Percentiles rank a stretch among this genome's conserved stretches.
Conservation (phyloP, 805 yeast genomes). For the Priceomyces carsonii region DNA sequence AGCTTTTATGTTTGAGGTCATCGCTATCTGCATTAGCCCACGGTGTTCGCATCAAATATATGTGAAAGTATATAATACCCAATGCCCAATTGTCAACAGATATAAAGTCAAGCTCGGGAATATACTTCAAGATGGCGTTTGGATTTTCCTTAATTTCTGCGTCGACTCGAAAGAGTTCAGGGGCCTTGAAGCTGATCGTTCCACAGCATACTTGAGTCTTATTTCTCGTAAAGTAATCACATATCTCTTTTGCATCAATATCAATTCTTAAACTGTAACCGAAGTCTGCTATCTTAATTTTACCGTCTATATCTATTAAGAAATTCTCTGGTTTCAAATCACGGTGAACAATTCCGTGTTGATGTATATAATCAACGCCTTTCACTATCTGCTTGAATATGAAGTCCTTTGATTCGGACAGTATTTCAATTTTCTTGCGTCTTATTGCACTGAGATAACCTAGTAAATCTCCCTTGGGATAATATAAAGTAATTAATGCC, state of each 20-base stretch:
- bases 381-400: slow-evolving; percentile 47
- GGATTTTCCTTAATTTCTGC: slow-evolving; percentile 8
- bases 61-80: slow-evolving; percentile 49
- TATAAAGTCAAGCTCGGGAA: slow-evolving; percentile 24
- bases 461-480: slow-evolving; percentile 49
- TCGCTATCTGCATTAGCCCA: slow-evolving; percentile 44
- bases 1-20: slow-evolving; percentile 20
- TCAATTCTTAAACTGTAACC: slow-evolving; percentile 47
- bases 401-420: slow-evolving; percentile 41
- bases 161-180: slow-evolving; percentile 43
- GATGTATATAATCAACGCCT: slow-evolving; percentile 48
- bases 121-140: slow-evolving; percentile 1
- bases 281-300: slow-evolving; percentile 49
- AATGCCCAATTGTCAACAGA: slow-evolving; percentile 53
- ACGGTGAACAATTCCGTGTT: slow-evolving; percentile 45
- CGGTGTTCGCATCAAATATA: slow-evolving; percentile 46
- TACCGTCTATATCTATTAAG: slow-evolving; percentile 46
- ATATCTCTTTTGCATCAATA: slow-evolving; percentile 13
- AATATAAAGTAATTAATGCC: slow-evolving; percentile 44
- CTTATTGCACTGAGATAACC: slow-evolving; percentile 43
- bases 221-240: slow-evolving; percentile 10
- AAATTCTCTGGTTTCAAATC: slow-evolving; percentile 59
- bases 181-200: slow-evolving; percentile 56
- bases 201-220: slow-evolving; percentile 40
- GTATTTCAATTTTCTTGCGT: slow-evolving; percentile 27